Evolutionary conservation across 2,329 filamentous ascomycete genomes (phyloP).

Genomic region (Tolypocladium ophioglossoides): DNA sequence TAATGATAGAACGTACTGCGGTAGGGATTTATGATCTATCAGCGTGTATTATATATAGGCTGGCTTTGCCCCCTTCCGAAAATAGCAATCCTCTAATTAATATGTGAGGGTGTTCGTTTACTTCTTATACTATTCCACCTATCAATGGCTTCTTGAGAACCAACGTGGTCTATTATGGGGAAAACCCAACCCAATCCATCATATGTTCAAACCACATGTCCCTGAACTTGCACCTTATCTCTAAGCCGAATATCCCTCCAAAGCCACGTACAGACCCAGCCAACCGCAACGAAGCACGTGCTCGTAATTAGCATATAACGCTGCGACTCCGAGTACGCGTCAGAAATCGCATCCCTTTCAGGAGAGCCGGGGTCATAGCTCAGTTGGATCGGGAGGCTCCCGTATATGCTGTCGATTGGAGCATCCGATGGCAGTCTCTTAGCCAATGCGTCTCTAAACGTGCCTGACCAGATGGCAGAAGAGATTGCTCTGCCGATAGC

Average conservation of each 20-base stretch:
- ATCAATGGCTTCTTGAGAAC: too few relatives aligned
- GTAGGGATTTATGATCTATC: too few relatives aligned
- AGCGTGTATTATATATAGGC: too few relatives aligned
- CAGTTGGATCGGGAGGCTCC: slow-evolving; percentile 40
- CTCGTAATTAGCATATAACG: slow-evolving; percentile 2
- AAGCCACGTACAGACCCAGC: background rate
- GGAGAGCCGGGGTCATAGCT: slow-evolving; percentile 23
- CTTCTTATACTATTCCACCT: too few relatives aligned
- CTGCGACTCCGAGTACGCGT: background rate
- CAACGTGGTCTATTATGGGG: too few relatives aligned
- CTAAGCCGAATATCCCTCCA: background rate
- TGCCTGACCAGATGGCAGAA: slow-evolving; percentile 53
- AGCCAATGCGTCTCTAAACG: slow-evolving; percentile 40
- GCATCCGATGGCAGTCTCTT: slow-evolving; percentile 35
- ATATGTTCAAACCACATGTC: background rate
- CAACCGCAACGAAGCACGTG: background rate
- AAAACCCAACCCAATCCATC: too few relatives aligned
- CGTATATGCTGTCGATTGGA: slow-evolving; percentile 32
- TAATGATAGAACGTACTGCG: too few relatives aligned
- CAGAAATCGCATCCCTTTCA: slow-evolving; percentile 1
- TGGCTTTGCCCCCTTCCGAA: too few relatives aligned
- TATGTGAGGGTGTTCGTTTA: too few relatives aligned
- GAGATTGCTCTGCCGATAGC: slow-evolving; percentile 50
- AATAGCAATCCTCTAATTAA: too few relatives aligned
- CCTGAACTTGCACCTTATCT: background rate